phyloP scores from a whole-genome alignment of 2,329 filamentous ascomycete species.

The Pyrenochaeta sp. region DNA sequence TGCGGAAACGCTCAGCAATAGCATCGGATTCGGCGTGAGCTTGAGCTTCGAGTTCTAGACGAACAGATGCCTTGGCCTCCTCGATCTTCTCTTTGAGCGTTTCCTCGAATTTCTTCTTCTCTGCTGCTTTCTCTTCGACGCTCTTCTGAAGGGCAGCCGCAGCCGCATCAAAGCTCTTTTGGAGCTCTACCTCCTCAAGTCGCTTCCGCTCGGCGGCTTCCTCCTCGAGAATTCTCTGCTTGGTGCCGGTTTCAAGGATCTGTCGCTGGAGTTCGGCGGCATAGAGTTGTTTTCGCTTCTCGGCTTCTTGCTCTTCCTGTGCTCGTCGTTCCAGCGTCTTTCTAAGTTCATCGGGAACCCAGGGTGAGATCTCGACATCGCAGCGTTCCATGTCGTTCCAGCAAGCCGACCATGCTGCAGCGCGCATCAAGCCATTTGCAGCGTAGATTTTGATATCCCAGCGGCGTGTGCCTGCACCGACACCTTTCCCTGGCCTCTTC shows the following conservation, averaged over 20 bases:
- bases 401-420: constrained; percentile 89
- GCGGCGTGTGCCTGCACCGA: constrained; percentile 57
- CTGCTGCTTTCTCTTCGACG: constrained; percentile 35
- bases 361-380: constrained; percentile 87
- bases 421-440: constrained; percentile 91
- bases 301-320: constrained; percentile 51
- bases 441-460: constrained; percentile 91
- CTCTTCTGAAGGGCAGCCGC: constrained; percentile 33
- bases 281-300: constrained; percentile 37
- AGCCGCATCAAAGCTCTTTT: constrained; percentile 36
- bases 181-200: constrained; percentile 33
- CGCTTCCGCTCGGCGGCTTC: constrained; percentile 34
- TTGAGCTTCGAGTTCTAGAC: constrained; percentile 40
- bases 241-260: constrained; percentile 41
- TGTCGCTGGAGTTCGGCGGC: constrained; percentile 40
- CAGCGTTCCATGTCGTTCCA: constrained; percentile 99
- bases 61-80: constrained; percentile 42
- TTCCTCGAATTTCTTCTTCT: constrained; percentile 38
- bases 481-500: constrained; percentile 44
- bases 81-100: constrained; percentile 36
- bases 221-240: constrained; percentile 35
- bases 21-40: constrained; percentile 35
- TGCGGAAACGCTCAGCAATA: constrained; percentile 38
- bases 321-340: constrained; percentile 65
- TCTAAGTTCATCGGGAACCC: constrained; percentile 66